Base-by-base conservation (phyloP, 2,329 filamentous ascomycete genomes). In the Moelleriella libera region DNA sequence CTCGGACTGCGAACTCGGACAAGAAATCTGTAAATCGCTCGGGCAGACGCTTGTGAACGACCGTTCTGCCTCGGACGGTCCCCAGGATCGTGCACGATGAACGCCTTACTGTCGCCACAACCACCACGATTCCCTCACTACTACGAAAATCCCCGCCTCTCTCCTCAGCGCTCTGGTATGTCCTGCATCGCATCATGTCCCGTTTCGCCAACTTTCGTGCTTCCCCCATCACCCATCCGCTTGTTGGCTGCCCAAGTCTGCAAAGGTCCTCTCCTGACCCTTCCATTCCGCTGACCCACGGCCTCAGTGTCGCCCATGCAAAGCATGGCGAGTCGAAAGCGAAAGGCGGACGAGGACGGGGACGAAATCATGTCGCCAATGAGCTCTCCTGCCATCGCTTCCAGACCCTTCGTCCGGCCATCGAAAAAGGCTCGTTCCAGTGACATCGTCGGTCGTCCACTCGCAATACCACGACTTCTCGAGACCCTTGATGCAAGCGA, bases 321-420 rank as follows among this genome's bases (percentile, higher is more conserved):
- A 50, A 73, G 63, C 61, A 78, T 80, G 72, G 55, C 64, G 14
- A 69, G 65, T 56, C 71, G 76, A 55, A 97, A 97, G 74, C 83
- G 92, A 67, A 97, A 97, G 74, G 88, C 87, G 59, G 80, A 83
- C 49, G 80, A 83, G 46, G 85, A 89, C 61, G 64, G 64, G 37
- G 87, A 88, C 60, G 96, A 97, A 87, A 88, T 84, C 50, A 82
- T 90, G 58, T 96, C 90, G 39, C 89, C 90, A 6, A 77, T 79
- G 50, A 82, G 77, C 65, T 95, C 90, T 40, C 88, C 90, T 44
- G 83, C 85, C 51, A 75, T 85, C 50, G 71, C 82, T 54, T 70
- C 80, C 53, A 78, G 87, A 57, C 71, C 80, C 48, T 77, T 94
- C 30, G 70, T 78, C 47, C 70, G 83, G 53, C 75, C 78, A 12